Evolutionary conservation across 2,329 filamentous ascomycete genomes (phyloP), one percentile per base, ranked within the genome.

Genomic region (Hypomyces perniciosus): DNA sequence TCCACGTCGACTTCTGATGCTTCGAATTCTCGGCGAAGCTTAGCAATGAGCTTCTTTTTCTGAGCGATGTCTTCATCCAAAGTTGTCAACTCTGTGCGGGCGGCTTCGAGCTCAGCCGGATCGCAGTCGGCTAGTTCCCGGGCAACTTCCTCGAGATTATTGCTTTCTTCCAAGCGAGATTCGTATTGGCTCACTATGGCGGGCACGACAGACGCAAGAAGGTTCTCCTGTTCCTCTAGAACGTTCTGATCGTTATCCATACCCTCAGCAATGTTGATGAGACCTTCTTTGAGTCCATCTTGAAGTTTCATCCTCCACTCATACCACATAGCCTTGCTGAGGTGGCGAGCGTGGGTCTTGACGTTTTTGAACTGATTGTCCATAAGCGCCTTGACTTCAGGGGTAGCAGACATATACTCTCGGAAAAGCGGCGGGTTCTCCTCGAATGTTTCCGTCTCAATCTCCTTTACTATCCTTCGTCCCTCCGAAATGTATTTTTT

Each of bases 291-390:
- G 35, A 99, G 77, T 13, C 89, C 87, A 56, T 85, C 71, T 50
- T 90, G 84, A 27, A 97, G 78, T 61, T 93, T 92, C 77, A 88
- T 92, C 38, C 93, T 85, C 93, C 93, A 99, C 62, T 92, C 87
- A 66, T 99, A 99, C 93, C 93, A 99, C 75, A 93, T 91, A 51
- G 89, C 90, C 65, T 96, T 96, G 72, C 92, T 96, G 46, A 91
- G 75, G 10, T 96, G 77, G 28, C 93, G 82, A 12, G 92, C 90
- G 66, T 95, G 88, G 0, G 90, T 91, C 73, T 96, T 97, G 68
- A 96, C 87, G 62, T 97, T 96, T 68, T 95, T 93, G 75, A 99
- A 93, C 65, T 97, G 91, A 57, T 88, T 93, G 71, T 99, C 92
- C 85, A 99, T 95, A 47, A 95, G 77, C 4, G 82, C 71, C 62